A percentile compares a stretch with the other conserved stretches of the same genome.
Conservation (phyloP, 208 protist species). For the Leishmania tropica region DNA sequence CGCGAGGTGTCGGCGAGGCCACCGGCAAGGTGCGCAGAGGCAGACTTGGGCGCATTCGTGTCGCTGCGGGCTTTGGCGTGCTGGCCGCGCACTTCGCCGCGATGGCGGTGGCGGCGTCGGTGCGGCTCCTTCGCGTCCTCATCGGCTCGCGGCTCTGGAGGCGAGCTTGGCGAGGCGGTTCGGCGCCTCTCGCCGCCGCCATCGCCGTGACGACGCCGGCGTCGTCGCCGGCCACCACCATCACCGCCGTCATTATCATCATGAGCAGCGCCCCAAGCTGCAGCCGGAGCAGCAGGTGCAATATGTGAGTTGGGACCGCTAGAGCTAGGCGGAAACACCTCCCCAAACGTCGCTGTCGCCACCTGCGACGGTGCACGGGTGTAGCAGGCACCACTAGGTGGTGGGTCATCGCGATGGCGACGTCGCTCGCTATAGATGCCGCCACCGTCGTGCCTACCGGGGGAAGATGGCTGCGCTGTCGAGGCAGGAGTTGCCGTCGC, state of each 20-base stretch:
- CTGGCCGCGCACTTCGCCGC: background rate
- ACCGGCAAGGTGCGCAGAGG: conserved; percentile 4
- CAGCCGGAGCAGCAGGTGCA: background rate
- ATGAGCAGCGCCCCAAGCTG: background rate
- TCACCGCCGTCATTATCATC: background rate
- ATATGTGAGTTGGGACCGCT: background rate
- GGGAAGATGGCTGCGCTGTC: background rate
- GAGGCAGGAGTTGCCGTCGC: background rate
- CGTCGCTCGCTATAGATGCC: conserved; percentile 11
- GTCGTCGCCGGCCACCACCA: background rate
- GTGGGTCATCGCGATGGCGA: conserved; percentile 6
- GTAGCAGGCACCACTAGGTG: conserved; percentile 4
- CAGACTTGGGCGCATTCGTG: conserved; percentile 3
- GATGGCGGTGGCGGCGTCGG: conserved; percentile 19
- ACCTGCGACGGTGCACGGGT: conserved; percentile 17
- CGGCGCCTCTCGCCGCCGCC: background rate
- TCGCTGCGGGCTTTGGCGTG: background rate
- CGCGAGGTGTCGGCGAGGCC: background rate
- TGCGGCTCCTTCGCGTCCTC: background rate
- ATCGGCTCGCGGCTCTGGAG: background rate
- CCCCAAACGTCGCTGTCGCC: conserved; percentile 7
- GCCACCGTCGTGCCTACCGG: background rate
- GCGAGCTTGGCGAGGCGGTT: background rate
- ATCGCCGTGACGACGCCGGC: background rate
- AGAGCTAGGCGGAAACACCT: background rate